These are phyloP conservation scores for Conoideocrella luteorostrata DNA, from an alignment of 2,329 filamentous ascomycete species.

Conservation along the genomic window DNA sequence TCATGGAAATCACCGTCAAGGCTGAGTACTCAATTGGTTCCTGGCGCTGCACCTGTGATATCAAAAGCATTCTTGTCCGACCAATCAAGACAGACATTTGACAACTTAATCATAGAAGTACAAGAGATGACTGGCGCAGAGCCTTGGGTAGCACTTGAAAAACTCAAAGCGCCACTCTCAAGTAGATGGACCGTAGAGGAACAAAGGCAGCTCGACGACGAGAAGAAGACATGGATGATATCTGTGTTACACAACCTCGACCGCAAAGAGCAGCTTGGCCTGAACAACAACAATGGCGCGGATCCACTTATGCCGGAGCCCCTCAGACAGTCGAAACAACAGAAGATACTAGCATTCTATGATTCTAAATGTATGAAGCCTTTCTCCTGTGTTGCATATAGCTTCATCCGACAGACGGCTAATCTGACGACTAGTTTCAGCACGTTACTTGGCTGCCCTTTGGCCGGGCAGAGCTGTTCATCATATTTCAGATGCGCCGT, in stretches of 20 bases:
- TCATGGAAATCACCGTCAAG: not conserved
- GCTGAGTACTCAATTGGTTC: not conserved
- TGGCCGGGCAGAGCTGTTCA: constrained; percentile 5
- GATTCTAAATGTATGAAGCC: constrained; percentile 39
- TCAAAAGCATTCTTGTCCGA: too few species aligned
- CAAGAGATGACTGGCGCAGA: constrained; percentile 10
- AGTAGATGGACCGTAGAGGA: not conserved
- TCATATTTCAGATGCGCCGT: constrained; percentile 7
- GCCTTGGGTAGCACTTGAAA: constrained; percentile 11
- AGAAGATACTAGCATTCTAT: constrained; percentile 42
- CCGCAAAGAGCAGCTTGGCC: constrained; percentile 15
- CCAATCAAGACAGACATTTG: too few species aligned
- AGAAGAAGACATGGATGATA: constrained; percentile 45
- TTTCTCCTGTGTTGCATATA: not conserved
- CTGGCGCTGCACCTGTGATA: not conserved
- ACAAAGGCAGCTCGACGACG: constrained; percentile 18
- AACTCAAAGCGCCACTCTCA: constrained; percentile 11
- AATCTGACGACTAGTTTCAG: not conserved
- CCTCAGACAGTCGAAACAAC: constrained; percentile 2
- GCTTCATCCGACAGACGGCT: not conserved
- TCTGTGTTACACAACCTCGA: constrained; percentile 46
- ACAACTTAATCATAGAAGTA: constrained; percentile 5
- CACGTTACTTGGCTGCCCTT: not conserved
- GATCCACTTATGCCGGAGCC: not conserved
- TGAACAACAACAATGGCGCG: not conserved